Evolutionary conservation across 1,284 basidiomycete genomes (phyloP).

Genomic region (Cystobasidium sp.): DNA sequence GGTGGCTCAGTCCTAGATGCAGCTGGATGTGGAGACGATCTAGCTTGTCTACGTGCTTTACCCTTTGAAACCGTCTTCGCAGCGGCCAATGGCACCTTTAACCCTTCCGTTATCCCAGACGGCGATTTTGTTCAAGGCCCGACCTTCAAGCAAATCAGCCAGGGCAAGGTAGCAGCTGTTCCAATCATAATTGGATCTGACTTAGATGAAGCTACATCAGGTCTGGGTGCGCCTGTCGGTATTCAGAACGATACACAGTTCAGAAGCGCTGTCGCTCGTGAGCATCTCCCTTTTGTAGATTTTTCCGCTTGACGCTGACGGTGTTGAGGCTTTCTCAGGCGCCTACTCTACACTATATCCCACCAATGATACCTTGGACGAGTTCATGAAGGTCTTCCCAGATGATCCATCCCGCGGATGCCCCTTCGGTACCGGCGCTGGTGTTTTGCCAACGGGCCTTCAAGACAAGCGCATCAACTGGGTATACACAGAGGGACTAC

Average conservation of each 20-base stretch:
- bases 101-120: constrained; percentile 31
- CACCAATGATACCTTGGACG: constrained; percentile 14
- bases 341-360: constrained; percentile 3
- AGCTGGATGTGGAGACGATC: constrained; percentile 9
- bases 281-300: too few relatives aligned
- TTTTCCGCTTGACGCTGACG: too few relatives aligned
- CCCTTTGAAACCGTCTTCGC: constrained; percentile 27
- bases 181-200: constrained; percentile 32
- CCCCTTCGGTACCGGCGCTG: constrained; percentile 43
- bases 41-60: constrained; percentile 36
- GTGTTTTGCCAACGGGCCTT: constrained; percentile 41
- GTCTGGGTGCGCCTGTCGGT: constrained; percentile 43
- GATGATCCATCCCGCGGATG: constrained; percentile 36
- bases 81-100: constrained; percentile 37
- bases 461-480: constrained; percentile 45
- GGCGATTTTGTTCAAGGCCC: constrained; percentile 31
- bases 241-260: constrained; percentile 40
- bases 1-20: constrained; percentile 9
- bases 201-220: constrained; percentile 43
- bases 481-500: constrained; percentile 38
- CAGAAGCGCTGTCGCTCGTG: constrained; percentile 3
- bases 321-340: background rate
- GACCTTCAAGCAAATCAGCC: background rate
- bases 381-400: constrained; percentile 19
- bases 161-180: constrained; percentile 15